Base-by-base conservation (phyloP, 441 rosid genomes). In the Corymbia citriodora region DNA sequence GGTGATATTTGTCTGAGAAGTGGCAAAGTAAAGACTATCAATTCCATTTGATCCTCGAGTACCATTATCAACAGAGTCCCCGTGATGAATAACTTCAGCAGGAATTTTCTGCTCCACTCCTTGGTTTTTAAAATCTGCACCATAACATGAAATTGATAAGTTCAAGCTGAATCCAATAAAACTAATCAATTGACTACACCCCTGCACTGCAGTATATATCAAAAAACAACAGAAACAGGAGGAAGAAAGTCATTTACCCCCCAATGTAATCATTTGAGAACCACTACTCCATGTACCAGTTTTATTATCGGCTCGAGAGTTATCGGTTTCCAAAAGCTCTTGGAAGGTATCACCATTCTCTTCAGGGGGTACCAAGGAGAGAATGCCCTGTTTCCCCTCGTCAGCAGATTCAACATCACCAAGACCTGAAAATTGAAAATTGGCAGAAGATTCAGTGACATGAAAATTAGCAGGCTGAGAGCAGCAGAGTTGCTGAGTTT, bases 361-460 rank as follows among this genome's bases (percentile, higher is more conserved):
- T 89, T 93, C 93, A 53, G 90, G 50, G 4, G 87, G 90, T 72
- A 86, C 90, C 21, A 89, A 91, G 53, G 93, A 87, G 9, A 90
- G 93, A 72, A 91, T 89, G 81, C 88, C 91, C 65, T 87, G 90
- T 93, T 93, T 94, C 81, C 91, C 93, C 53, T 91, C 85, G 10
- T 79, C 95, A 48, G 81, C 89, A 90, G 87, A 90, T 92, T 94
- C 95, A 85, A 86, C 52, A 19, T 92, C 95, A 87, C 90, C 93
- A 55, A 86, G 88, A 50, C 92, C 97, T 94, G 88, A 29, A 89
- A 52, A 91, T 87, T 87, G 87, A 81, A 87, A 54, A 91, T 15
- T 7, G 3, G 85, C 52, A 40, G 65, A 85, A 36, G 48, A 89
- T 31, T 85, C 87, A 92, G 90, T 54, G 17, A 88, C 72, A 49